Evolutionary conservation across 345 rosid species (phyloP).

Genomic region (Salix dunnii): DNA sequence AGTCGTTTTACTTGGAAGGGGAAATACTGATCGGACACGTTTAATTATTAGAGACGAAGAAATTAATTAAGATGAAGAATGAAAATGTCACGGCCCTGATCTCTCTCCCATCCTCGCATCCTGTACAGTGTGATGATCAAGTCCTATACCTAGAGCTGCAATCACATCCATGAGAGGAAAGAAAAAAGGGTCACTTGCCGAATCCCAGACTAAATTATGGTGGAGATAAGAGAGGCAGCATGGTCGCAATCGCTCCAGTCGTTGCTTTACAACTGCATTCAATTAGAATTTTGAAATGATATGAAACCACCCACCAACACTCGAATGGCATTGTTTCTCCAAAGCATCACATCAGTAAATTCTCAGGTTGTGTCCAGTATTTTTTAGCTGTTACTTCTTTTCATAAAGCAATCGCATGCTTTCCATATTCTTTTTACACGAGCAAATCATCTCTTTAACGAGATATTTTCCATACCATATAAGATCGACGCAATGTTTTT

Average conservation of each 20-base stretch:
- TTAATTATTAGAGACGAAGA: no score
- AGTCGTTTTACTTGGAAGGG: no score
- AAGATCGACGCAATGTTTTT: neutral
- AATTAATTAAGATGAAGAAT: neutral
- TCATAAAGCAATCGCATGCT: neutral
- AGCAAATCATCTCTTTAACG: neutral
- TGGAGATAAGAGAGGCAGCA: neutral
- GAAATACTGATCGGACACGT: neutral
- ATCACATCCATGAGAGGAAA: slow-evolving; percentile 3
- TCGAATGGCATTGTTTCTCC: neutral
- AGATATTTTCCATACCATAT: neutral
- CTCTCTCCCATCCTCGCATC: slow-evolving; percentile 1
- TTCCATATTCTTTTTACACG: no score
- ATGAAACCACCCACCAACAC: neutral
- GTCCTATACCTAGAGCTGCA: neutral
- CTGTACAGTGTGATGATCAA: slow-evolving; percentile 10
- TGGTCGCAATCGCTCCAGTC: neutral
- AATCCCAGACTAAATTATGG: slow-evolving; percentile 12
- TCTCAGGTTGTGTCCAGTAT: neutral
- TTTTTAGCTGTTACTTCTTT: neutral
- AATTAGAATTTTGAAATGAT: neutral
- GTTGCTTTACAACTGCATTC: slow-evolving; percentile 3
- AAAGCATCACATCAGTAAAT: neutral
- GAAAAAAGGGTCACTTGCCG: neutral
- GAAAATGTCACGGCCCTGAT: neutral